These are phyloP conservation scores for Betula pendula DNA, from an alignment of 306 rosid species.

Conservation along the genomic window DNA sequence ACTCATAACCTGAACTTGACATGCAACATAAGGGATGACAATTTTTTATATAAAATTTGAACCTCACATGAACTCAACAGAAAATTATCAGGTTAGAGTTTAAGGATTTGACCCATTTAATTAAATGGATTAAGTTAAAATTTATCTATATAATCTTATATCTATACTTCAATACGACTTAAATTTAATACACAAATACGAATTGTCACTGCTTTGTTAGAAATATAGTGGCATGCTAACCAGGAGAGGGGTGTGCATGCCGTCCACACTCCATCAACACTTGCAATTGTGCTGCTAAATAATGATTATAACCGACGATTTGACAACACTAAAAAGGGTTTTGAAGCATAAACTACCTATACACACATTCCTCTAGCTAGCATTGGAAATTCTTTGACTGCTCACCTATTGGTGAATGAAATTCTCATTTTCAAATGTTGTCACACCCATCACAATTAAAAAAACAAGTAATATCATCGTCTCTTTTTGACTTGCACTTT, in stretches of 20 bases:
- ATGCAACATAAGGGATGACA: no score
- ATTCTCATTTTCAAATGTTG: slow-evolving; percentile 33
- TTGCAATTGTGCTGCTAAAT: background rate
- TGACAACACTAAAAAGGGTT: slow-evolving; percentile 63
- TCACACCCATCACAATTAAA: slow-evolving; percentile 12
- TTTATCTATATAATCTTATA: no score
- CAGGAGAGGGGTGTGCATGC: background rate
- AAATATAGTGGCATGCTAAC: background rate
- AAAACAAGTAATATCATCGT: background rate
- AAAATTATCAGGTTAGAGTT: no score
- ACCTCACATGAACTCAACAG: no score
- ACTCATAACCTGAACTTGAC: no score
- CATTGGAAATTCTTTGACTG: slow-evolving; percentile 45
- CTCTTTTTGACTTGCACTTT: slow-evolving; percentile 14
- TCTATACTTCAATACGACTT: no score
- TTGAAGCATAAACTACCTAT: slow-evolving; percentile 2
- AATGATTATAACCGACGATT: slow-evolving; percentile 40
- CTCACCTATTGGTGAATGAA: slow-evolving; percentile 43
- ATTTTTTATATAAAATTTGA: no score
- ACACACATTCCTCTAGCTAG: slow-evolving; percentile 1
- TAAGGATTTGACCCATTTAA: no score
- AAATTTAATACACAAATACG: no score
- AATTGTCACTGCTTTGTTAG: no score
- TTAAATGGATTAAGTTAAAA: no score
- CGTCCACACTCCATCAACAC: background rate